These are phyloP conservation scores for Cercospora sojina DNA, from an alignment of 2,329 filamentous ascomycete genomes.

Conservation along the genomic window DNA sequence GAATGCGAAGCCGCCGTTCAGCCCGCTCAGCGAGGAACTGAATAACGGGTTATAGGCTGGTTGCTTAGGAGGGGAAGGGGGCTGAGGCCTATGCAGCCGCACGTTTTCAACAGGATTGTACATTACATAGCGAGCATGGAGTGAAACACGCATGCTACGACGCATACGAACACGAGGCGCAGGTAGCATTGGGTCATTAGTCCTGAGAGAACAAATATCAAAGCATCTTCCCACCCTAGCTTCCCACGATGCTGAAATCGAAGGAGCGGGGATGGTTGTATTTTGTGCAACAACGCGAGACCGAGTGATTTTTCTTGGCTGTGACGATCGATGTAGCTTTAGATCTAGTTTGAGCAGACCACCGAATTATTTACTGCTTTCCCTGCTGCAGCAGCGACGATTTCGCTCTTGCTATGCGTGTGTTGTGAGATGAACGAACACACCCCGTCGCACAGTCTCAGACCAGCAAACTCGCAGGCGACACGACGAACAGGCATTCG, in stretches of 20 bases:
- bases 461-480: slow-evolving; percentile 7
- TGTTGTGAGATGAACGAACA: slow-evolving; percentile 4
- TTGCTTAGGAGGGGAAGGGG: background rate
- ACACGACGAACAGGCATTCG: slow-evolving; percentile 1
- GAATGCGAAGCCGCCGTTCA: slow-evolving; percentile 35
- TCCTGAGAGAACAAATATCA: background rate
- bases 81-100: slow-evolving; percentile 1
- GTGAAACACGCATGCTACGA: slow-evolving; percentile 12
- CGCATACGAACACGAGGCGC: slow-evolving; percentile 11
- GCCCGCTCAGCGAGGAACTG: slow-evolving; percentile 30
- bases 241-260: background rate
- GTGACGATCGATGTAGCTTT: slow-evolving; percentile 6
- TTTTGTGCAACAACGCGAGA: background rate
- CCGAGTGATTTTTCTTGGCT: slow-evolving; percentile 5
- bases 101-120: slow-evolving; percentile 5
- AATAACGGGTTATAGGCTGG: slow-evolving; percentile 29
- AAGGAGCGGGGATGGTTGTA: background rate
- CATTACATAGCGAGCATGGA: slow-evolving; percentile 1
- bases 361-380: background rate
- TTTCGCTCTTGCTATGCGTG: background rate
- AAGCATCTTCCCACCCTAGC: background rate
- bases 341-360: background rate
- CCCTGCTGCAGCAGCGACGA: background rate
- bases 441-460: slow-evolving; percentile 7
- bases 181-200: background rate